Conservation (phyloP, 208 protist genomes). For the Leishmania major region DNA sequence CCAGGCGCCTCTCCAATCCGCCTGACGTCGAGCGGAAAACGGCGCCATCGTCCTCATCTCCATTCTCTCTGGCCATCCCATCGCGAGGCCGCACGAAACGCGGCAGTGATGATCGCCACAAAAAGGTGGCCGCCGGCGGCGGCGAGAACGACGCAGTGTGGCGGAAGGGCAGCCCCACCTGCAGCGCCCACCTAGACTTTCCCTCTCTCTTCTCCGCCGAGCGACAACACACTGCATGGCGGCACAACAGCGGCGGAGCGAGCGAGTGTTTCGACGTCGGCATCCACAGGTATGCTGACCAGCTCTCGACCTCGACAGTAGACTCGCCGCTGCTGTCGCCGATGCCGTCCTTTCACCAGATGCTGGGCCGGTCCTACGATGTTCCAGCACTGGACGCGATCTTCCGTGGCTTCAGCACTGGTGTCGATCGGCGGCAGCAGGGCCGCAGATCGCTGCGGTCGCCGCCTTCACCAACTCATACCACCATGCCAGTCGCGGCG, state of each 20-base stretch:
- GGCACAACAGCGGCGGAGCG: not conserved
- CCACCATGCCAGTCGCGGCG: no score
- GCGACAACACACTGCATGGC: not conserved
- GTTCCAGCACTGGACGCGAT: constrained; percentile 9
- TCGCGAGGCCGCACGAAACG: not conserved
- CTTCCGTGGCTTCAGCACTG: not conserved
- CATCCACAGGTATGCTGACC: not conserved
- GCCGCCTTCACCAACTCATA: not conserved
- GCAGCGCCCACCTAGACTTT: not conserved
- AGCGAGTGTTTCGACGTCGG: not conserved
- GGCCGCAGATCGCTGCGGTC: not conserved
- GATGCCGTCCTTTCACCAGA: constrained; percentile 4
- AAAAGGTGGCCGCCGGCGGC: not conserved
- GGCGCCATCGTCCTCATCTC: not conserved
- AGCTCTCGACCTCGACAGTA: not conserved
- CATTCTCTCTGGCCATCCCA: not conserved
- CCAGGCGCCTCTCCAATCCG: not conserved
- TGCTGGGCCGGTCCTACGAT: constrained; percentile 21
- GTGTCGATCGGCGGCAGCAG: not conserved
- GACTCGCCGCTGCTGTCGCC: not conserved
- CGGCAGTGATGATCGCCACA: not conserved
- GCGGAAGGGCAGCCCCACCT: not conserved
- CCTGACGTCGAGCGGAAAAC: not conserved
- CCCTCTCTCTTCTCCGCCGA: not conserved
- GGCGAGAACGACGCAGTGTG: not conserved